Conservation (phyloP, 345 rosid genomes). For the Brassica carinata region DNA sequence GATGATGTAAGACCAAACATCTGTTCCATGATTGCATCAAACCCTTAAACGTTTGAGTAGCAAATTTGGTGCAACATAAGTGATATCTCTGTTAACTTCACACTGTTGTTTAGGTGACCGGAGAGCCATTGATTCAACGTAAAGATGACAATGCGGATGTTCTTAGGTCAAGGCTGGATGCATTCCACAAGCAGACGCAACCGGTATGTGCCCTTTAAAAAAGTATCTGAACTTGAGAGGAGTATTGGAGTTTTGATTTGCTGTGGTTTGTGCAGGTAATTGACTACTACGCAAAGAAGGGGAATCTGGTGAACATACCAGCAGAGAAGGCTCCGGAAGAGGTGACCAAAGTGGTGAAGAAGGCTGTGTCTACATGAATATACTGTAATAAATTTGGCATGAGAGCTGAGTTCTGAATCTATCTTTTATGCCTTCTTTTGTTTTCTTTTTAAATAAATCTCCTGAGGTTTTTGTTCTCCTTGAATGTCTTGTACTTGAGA, state of each 20-base stretch:
- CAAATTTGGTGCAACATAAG: neutral
- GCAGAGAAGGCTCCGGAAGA: slow-evolving; percentile 85
- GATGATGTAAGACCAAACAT: slow-evolving; percentile 74
- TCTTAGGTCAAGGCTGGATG: slow-evolving; percentile 84
- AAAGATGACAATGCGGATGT: slow-evolving; percentile 91
- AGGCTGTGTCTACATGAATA: slow-evolving; percentile 55
- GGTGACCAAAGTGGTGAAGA: slow-evolving; percentile 75
- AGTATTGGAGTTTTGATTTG: slow-evolving; percentile 3
- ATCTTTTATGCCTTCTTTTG: slow-evolving; percentile 5
- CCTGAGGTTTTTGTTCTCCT: slow-evolving; percentile 12
- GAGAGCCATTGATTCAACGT: slow-evolving; percentile 89
- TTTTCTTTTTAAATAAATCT: neutral
- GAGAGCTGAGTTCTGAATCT: slow-evolving; percentile 2
- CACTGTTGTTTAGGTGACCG: slow-evolving; percentile 61
- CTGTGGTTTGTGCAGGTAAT: slow-evolving; percentile 57
- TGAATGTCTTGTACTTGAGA: slow-evolving; percentile 12
- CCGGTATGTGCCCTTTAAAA: slow-evolving; percentile 48
- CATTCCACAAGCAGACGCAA: slow-evolving; percentile 89
- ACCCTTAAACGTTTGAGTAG: neutral
- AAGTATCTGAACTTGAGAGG: neutral
- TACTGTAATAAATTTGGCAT: neutral
- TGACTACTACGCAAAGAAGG: slow-evolving; percentile 73
- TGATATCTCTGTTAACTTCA: slow-evolving; percentile 24
- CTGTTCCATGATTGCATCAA: slow-evolving; percentile 3
- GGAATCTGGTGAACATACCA: slow-evolving; percentile 64